phyloP scores from a whole-genome alignment of 768 basidiomycete genomes.

The Leccinum barrowsii region DNA sequence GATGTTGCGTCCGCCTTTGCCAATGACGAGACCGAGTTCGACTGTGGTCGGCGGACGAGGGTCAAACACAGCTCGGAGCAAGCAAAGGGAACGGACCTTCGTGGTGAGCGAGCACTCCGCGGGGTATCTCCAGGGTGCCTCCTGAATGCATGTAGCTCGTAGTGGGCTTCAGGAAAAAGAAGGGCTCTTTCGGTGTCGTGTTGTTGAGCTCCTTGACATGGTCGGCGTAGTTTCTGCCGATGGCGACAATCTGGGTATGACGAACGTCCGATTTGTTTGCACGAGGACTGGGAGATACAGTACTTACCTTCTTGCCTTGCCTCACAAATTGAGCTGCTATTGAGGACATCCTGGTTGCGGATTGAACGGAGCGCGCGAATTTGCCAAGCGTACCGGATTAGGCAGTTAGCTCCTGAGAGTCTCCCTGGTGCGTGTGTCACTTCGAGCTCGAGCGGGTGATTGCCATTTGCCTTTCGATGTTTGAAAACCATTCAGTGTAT shows the following conservation, averaged over 20 bases:
- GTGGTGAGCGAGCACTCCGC: slow-evolving; percentile 80
- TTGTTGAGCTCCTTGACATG: slow-evolving; percentile 93
- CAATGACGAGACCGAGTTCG: slow-evolving; percentile 96
- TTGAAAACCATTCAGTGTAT: neutral
- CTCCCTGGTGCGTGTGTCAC: neutral
- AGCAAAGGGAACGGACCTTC: slow-evolving; percentile 56
- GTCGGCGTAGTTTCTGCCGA: slow-evolving; percentile 90
- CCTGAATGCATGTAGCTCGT: slow-evolving; percentile 78
- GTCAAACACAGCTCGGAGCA: neutral
- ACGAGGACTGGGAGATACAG: neutral
- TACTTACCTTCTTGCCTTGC: slow-evolving; percentile 44
- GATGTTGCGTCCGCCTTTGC: slow-evolving; percentile 83
- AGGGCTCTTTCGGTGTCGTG: slow-evolving; percentile 82
- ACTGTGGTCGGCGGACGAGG: slow-evolving; percentile 46
- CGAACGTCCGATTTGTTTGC: neutral
- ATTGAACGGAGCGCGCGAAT: neutral
- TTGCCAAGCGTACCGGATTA: neutral
- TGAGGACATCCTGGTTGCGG: slow-evolving; percentile 27
- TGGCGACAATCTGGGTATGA: slow-evolving; percentile 78
- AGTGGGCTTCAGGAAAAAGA: slow-evolving; percentile 98
- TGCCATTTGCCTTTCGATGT: neutral
- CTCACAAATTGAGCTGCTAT: slow-evolving; percentile 40
- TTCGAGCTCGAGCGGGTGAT: too few relatives aligned
- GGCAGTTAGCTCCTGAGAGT: neutral
- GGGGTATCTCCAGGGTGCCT: slow-evolving; percentile 82